Evolutionary conservation across 148 eudicot species (phyloP).

Genomic region (Rhododendron simsii): DNA sequence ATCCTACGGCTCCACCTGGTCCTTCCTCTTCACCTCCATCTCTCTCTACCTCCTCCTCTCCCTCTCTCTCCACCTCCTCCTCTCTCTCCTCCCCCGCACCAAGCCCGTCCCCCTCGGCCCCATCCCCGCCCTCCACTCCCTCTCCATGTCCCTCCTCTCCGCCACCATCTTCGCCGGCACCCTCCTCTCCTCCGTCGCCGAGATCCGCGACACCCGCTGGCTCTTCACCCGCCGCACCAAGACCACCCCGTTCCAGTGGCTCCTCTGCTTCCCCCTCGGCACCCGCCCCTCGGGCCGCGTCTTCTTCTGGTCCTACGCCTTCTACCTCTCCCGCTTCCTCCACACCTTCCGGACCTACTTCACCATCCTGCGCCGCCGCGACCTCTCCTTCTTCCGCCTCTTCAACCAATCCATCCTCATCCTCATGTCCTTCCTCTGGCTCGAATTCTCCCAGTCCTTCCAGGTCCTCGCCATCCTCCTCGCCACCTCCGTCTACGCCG

Average conservation of each 20-base stretch:
- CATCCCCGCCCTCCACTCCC: constrained; percentile 3
- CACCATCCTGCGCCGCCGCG: constrained; percentile 34
- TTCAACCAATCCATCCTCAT: constrained; percentile 59
- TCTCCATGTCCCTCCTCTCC: constrained; percentile 3
- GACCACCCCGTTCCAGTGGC: constrained; percentile 72
- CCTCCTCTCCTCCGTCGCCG: constrained; percentile 57
- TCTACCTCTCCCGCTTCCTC: constrained; percentile 72
- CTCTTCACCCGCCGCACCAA: constrained; percentile 46
- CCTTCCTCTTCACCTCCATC: constrained; percentile 4
- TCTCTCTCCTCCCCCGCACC: background rate
- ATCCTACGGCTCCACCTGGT: constrained; percentile 5
- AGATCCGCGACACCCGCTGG: constrained; percentile 89
- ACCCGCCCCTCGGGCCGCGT: constrained; percentile 89
- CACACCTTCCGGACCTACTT: constrained; percentile 50
- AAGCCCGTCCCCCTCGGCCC: constrained; percentile 10
- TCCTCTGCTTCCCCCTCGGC: constrained; percentile 85
- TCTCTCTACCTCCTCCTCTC: background rate
- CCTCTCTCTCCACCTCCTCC: background rate
- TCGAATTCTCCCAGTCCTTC: constrained; percentile 78
- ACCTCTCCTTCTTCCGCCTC: constrained; percentile 39
- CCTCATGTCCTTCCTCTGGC: constrained; percentile 72
- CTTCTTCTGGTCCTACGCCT: constrained; percentile 89
- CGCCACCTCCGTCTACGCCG: constrained; percentile 48
- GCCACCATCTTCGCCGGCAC: background rate
- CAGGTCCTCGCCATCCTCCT: constrained; percentile 64